phyloP scores from a whole-genome alignment of 2,329 filamentous ascomycete genomes.

The Salinomyces thailandicus region DNA sequence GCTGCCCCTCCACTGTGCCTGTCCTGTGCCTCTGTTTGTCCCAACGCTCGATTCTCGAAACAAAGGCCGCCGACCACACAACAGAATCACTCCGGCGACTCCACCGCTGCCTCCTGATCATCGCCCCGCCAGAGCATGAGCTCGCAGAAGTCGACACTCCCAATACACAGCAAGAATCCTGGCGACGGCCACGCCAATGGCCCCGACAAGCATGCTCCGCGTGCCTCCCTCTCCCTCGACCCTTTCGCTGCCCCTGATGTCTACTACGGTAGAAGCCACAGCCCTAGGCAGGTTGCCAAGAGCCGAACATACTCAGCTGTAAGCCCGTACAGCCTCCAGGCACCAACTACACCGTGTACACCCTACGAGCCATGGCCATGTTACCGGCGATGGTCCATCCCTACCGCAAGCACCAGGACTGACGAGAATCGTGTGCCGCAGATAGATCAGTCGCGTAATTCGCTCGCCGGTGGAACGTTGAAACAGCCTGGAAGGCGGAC shows the following conservation, averaged over 20 bases:
- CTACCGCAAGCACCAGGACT: conserved; percentile 6
- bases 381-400: conserved; percentile 2
- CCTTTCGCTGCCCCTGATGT: conserved; percentile 48
- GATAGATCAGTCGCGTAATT: conserved; percentile 14
- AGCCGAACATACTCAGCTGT: conserved; percentile 47
- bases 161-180: conserved; percentile 11
- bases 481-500: conserved; percentile 18
- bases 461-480: conserved; percentile 8
- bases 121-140: conserved; percentile 23
- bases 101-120: not conserved
- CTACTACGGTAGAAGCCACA: conserved; percentile 48
- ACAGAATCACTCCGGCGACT: not conserved
- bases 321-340: conserved; percentile 21
- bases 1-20: not conserved
- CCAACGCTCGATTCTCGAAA: not conserved
- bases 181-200: not conserved
- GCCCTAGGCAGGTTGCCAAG: conserved; percentile 37
- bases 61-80: not conserved
- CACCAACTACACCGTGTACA: conserved; percentile 5
- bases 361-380: too few species aligned
- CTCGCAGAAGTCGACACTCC: conserved; percentile 23
- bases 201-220: conserved; percentile 4
- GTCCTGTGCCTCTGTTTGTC: not conserved
- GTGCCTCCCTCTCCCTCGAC: conserved; percentile 33
- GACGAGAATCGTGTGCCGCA: conserved; percentile 6